phyloP scores from a whole-genome alignment of 2,329 filamentous ascomycete species.

The Cryphonectria carpinicola region DNA sequence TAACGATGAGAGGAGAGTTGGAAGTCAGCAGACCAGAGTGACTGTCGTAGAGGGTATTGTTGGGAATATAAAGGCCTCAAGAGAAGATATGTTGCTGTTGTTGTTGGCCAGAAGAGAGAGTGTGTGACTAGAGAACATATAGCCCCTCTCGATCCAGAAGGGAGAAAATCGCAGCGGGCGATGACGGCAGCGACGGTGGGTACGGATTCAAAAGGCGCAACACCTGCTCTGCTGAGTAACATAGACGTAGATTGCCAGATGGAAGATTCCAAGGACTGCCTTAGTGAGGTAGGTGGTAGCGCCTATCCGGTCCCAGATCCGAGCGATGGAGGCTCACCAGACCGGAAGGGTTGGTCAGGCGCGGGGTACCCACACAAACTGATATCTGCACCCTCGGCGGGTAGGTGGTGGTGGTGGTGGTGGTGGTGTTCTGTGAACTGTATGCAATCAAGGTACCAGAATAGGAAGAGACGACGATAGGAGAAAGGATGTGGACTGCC shows the following conservation, averaged over 20 bases:
- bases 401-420: conserved; percentile 7
- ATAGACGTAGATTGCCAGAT: conserved; percentile 9
- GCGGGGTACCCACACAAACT: conserved; percentile 10
- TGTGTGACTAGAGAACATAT: not conserved
- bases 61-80: conserved; percentile 8
- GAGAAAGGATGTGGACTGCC: conserved; percentile 10
- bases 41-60: not conserved
- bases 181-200: conserved; percentile 22
- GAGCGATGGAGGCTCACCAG: conserved; percentile 14
- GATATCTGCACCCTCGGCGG: conserved; percentile 8
- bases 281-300: conserved; percentile 29
- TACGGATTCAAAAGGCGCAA: conserved; percentile 5
- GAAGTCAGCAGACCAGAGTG: not conserved
- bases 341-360: conserved; percentile 1
- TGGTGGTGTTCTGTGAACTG: not conserved
- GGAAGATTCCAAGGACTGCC: conserved; percentile 20
- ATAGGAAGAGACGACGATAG: conserved; percentile 13
- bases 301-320: conserved; percentile 19
- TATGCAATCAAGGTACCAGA: conserved; percentile 6
- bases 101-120: conserved; percentile 10
- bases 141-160: conserved; percentile 3
- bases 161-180: not conserved
- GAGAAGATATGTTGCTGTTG: not conserved
- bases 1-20: not conserved
- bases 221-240: conserved; percentile 22